phyloP scores from a whole-genome alignment of 208 protist species.

The Trichomonas gallinae region DNA sequence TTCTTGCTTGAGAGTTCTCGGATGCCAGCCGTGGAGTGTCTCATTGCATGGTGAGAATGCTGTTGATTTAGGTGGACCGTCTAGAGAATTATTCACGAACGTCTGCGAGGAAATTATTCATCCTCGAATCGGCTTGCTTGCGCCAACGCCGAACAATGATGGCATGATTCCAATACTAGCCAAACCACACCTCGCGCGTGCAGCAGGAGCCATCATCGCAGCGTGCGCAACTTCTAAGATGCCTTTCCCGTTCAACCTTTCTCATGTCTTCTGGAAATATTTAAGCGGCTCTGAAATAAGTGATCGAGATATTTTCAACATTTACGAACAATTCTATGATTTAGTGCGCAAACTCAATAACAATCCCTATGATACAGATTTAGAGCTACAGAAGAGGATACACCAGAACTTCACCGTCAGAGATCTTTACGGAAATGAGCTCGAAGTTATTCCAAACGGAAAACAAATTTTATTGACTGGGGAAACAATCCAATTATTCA shows the following conservation, averaged over 20 bases:
- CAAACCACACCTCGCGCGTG: background rate
- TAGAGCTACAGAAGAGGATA: background rate
- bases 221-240: background rate
- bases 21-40: background rate
- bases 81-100: background rate
- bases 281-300: background rate
- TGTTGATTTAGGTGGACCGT: background rate
- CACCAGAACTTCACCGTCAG: background rate
- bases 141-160: background rate
- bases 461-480: background rate
- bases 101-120: background rate
- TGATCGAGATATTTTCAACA: background rate
- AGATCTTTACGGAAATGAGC: background rate
- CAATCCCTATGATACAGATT: background rate
- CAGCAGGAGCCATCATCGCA: background rate
- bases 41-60: background rate
- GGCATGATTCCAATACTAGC: background rate
- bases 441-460: background rate
- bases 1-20: background rate
- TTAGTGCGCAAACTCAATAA: background rate
- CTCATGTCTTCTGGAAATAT: background rate
- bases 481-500: background rate
- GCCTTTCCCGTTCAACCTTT: background rate
- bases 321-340: background rate
- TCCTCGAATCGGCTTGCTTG: background rate